Evolutionary conservation across 2,329 filamentous ascomycete species (phyloP).

Genomic region (Cadophora sp.): DNA sequence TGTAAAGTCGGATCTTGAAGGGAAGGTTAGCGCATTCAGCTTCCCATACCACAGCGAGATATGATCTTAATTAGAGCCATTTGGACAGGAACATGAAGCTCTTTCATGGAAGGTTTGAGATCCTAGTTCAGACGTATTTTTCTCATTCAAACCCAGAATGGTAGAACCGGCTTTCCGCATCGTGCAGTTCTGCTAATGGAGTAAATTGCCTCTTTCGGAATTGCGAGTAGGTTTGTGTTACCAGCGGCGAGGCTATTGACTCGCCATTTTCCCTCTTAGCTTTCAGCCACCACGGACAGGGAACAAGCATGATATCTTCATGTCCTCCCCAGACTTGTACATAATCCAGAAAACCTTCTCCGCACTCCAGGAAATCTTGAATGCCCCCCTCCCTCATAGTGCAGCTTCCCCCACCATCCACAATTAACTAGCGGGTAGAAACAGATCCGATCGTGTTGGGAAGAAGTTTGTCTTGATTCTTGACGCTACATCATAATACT

Average conservation of each 20-base stretch:
- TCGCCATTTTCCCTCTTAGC: neutral
- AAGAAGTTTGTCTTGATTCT: no score
- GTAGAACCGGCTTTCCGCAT: neutral
- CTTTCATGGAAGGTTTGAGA: neutral
- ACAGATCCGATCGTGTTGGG: no score
- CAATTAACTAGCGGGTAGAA: no score
- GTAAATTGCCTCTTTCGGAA: conserved; percentile 4
- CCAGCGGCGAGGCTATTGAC: conserved; percentile 10
- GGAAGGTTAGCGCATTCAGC: no score
- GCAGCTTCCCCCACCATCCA: neutral
- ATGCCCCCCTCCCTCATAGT: neutral
- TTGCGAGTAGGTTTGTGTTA: neutral
- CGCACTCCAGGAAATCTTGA: no score
- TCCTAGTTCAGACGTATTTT: neutral
- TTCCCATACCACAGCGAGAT: no score
- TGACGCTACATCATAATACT: neutral
- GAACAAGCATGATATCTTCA: neutral
- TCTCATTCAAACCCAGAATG: no score
- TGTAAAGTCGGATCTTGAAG: no score
- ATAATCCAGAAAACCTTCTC: conserved; percentile 8
- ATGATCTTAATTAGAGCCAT: no score
- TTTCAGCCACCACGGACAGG: neutral
- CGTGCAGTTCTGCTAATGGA: neutral
- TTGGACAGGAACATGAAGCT: no score
- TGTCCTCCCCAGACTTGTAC: conserved; percentile 6